Base-by-base conservation (phyloP, 371 early-diverging fungal species). In the Rhizopus sp. region DNA sequence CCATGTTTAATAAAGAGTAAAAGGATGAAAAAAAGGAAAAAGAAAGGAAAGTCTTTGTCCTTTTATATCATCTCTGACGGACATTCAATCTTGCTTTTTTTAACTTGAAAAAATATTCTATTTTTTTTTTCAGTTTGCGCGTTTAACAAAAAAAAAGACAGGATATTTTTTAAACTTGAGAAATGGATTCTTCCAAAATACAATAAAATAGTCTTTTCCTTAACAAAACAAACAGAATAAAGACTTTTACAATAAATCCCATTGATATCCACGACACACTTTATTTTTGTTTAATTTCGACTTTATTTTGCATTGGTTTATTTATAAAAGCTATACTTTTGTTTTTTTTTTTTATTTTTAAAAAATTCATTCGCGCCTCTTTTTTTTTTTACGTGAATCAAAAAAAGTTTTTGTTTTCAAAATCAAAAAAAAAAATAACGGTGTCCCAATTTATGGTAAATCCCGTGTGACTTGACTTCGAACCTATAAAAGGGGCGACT, bases 1-100 rank as follows among this genome's bases (percentile, higher is more conserved):
- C 96, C 96, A 95, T 95, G 53, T 66, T 59, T 63, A 17, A 60
- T 57, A 39, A 31, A 45, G 13, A 10, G 7, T 53, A 57, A 10
- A 37, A 37, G 5, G 13, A 37, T 31, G 23, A 16, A 37, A 57
- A 50, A 61, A 47, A 41, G 45, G 30, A 50, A 45, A 63, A 55
- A 59, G 55, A 63, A 39, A 50, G 54, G 45, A 55, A 55, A 60
- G 41, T 39, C 48, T 17, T 33, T 40, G 37, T 35, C 50, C 58
- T 38, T 63, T 63, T 63, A 63, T 63, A 63, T 46, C 16, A 7
- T 37, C 15, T 17, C n/a, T n/a, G 31, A 37, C 63, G 53, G 63
- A 56, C 53, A 53, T 53, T 63, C 10, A 53, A 63, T 49, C 45
- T 34, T 16, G 45, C 35, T 32, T 46, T n/a, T 23, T 23, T 56